Base-by-base conservation (phyloP, 495 filamentous ascomycete genomes). In the Aspergillus campestris region DNA sequence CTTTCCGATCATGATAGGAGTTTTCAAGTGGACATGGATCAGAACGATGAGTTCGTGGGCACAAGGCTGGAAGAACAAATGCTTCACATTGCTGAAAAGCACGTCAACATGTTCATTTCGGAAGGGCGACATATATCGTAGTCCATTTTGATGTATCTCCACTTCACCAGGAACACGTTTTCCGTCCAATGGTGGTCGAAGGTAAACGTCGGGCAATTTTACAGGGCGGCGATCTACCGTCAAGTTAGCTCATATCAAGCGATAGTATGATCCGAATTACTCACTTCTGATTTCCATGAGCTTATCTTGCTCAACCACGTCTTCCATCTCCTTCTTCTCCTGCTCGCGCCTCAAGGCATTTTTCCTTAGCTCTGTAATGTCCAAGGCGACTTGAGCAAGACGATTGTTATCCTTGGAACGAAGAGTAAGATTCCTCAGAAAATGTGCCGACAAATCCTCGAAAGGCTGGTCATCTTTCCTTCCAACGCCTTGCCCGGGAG, bases 251-350 rank as follows among this genome's bases (percentile, higher is more conserved):
- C 32, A 12, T 32, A 5, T 34, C 12, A 41, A 30, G n/a, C 10
- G 10, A 34, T n/a, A n/a, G 9, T 10, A 30, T 38, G 13, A 28
- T 14, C 10, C 7, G 9, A 15, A 14, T 31, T 5, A 67, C 80
- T 68, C 72, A 89, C 84, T 94, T 69, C 87, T 71, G 44, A 94
- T 86, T 66, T 95, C 89, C 51, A 90, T 66, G 13, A 99, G 79
- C 69, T 97, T 97, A 53, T 97, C 94, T 62, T 97, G 94, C 64
- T 97, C 94, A 4, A 99, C 89, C n/a, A 99, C 94, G 72, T 97
- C 94, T 59, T 97, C 94, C 84, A 99, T 81, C 53, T 99, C 90
- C 64, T 99, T 99, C 75, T 95, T 95, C 63, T 99, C 92, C 58
- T 96, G 89, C 60, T 97, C 94, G 49, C 84, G 82, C 56, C 94